Base-by-base conservation (phyloP, 805 yeast species). In the Barnettozyma pratensis region DNA sequence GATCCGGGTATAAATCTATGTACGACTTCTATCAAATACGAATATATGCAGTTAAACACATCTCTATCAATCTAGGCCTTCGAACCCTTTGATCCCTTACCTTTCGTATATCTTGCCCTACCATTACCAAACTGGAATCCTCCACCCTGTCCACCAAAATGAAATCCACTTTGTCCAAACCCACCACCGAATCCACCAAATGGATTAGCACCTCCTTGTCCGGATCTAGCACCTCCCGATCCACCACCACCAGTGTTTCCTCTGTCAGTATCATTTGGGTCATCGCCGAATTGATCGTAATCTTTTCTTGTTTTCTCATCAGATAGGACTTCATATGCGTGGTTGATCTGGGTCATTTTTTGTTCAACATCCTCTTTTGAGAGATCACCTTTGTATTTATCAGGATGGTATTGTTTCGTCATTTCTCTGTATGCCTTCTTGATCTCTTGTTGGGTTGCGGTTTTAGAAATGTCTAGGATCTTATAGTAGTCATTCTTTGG, bases 341-440 rank as follows among this genome's bases (percentile, higher is more conserved):
- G 88, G 66, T 92, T 94, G 54, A 92, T 87, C 47, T 85, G 91
- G 42, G 95, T 89, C 91, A 92, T 94, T 59, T 86, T 87, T 44
- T 72, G 72, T 65, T 89, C 96, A 36, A 85, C 84, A 50, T 85
- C 77, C 32, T 82, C 87, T 30, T 79, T 75, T 7, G 82, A 72
- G 51, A 85, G 63, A 37, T 83, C 87, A 35, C 81, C 83, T 58
- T 81, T 81, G 62, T 87, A 83, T 64, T 92, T 94, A 67, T 92
- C 99, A 0, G 99, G 99, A 62, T 92, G 99, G 64, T 77, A 88
- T 61, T 81, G 81, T 60, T 85, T 83, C 35, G 94, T 85, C 60
- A 83, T 77, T 7, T 81, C 73, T 50, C 97, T 73, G 67, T 90
- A 85, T 0, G 96, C 95, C 64, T 80, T 84, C 58, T 85, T 87